Evolutionary conservation across 306 rosid species (phyloP), one percentile per base, ranked within the genome.

Genomic region (Fragaria ananassa): DNA sequence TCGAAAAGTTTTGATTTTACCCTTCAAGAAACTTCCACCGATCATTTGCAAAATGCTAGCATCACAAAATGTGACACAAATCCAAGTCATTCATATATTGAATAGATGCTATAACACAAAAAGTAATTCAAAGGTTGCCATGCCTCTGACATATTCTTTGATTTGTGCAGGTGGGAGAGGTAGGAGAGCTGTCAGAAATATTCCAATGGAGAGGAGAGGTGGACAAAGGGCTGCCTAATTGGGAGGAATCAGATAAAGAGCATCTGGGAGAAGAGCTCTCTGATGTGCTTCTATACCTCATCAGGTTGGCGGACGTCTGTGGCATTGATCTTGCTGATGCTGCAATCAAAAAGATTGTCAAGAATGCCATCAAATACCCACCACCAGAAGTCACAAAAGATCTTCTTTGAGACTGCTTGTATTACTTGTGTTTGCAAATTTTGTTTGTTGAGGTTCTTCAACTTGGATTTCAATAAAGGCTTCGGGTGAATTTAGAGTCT

Each of bases 151-250:
- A 10, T 45, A 56, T 56, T 27, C 42, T 35, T 47, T 47, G 7
- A 4, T 27, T 7, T n/a, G 23, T 58, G 77, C 35, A 86, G 90
- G 86, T 87, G 23, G 88, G 88, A 51, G 90, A 84, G 74, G 88
- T 87, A 3, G 88, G 90, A 19, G 90, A 87, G 76, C 76, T 84
- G n/a, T 85, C 88, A 68, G 88, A 85, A 63, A 85, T 85, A 81
- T 85, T 85, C 79, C 88, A 85, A 17, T 86, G 90, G 90, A 84
- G 72, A 58, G 90, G 90, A 69, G 90, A 87, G 79, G 90, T 87
- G 63, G 90, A 82, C 37, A 87, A 69, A 42, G 90, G 90, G 12
- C 65, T 84, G 76, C 85, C 90, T 56, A 76, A 84, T 75, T 87
- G 90, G 90, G 79, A 81, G 62, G 87, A 86, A 75, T 73, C 81